phyloP scores from a whole-genome alignment of 208 protist genomes.

The Trypanosoma cruzi region DNA sequence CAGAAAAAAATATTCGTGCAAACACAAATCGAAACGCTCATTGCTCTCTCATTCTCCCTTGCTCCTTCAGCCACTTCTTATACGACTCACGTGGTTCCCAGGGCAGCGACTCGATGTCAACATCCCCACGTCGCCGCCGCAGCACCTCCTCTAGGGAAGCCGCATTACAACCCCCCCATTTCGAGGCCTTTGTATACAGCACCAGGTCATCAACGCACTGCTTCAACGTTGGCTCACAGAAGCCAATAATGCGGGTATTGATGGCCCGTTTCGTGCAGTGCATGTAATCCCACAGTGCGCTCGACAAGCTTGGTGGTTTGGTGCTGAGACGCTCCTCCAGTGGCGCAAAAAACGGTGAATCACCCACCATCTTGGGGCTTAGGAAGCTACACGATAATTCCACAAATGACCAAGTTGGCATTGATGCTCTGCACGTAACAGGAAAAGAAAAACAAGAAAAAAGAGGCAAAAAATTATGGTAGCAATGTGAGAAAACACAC shows the following conservation, averaged over 20 bases:
- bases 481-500: too few relatives aligned
- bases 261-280: constrained; percentile 80
- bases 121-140: constrained; percentile 43
- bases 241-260: constrained; percentile 88
- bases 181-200: constrained; percentile 50
- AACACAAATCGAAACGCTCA: background rate
- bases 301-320: constrained; percentile 32
- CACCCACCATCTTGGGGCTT: constrained; percentile 70
- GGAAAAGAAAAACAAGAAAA: background rate
- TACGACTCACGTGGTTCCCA: constrained; percentile 80
- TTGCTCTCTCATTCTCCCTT: constrained; percentile 43
- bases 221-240: constrained; percentile 79
- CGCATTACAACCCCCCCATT: constrained; percentile 33
- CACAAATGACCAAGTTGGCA: constrained; percentile 64
- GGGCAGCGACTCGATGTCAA: constrained; percentile 60
- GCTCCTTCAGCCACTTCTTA: constrained; percentile 53
- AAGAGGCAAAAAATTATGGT: too few relatives aligned
- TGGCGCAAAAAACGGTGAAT: constrained; percentile 57
- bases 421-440: constrained; percentile 8
- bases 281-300: constrained; percentile 62
- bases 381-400: constrained; percentile 74
- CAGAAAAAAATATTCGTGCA: background rate
- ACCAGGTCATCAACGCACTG: constrained; percentile 77
- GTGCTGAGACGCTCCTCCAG: constrained; percentile 38
- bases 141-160: constrained; percentile 40